Base-by-base conservation (phyloP, 2,329 filamentous ascomycete species). In the Monosporascus sp. region DNA sequence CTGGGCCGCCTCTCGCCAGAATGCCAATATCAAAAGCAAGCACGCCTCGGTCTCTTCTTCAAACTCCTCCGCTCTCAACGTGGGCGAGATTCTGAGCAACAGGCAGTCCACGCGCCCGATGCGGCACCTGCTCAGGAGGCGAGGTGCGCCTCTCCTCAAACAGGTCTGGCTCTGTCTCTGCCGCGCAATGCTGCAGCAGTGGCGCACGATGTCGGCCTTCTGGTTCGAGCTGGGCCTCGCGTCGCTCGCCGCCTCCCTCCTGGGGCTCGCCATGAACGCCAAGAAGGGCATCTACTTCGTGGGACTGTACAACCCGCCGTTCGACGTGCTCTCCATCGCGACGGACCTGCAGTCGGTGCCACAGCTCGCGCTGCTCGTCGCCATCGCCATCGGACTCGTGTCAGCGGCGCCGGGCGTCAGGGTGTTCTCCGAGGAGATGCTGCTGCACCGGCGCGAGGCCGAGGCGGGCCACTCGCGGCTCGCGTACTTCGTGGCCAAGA, bases 401-500 rank as follows among this genome's bases (percentile, higher is more conserved):
- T 74, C 78, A 0, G 75, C 72, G 6, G 75, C 80, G 0, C 79
- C 80, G 0, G 80, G 79, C 0, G 81, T 84, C 56, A 76, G 75
- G 59, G 72, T 78, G 17, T 84, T 84, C 62, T 80, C 78, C 11
- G 78, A 81, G 57, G 79, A 82, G 60, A 77, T 78, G 63, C 65
- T 79, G 6, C 70, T 83, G 38, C 79, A 80, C 58, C 75, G 74
- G 46, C 74, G 81, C 8, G 81, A 85, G 65, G 73, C 79, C 3
- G 77, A 79, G 43, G 75, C 79, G 0, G 80, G 81, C 0, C 81
- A 84, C 60, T 81, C 77, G 37, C 70, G 78, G 9, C 66, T 74
- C 22, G 77, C 81, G 0, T 84, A 84, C 63, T 84, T 81, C 60
- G 40, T 80, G 2, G 81, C 79, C 37, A 84, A 84, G 63, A 71